Evolutionary conservation across 2,329 filamentous ascomycete genomes (phyloP).

Genomic region (Penicillium sp.): DNA sequence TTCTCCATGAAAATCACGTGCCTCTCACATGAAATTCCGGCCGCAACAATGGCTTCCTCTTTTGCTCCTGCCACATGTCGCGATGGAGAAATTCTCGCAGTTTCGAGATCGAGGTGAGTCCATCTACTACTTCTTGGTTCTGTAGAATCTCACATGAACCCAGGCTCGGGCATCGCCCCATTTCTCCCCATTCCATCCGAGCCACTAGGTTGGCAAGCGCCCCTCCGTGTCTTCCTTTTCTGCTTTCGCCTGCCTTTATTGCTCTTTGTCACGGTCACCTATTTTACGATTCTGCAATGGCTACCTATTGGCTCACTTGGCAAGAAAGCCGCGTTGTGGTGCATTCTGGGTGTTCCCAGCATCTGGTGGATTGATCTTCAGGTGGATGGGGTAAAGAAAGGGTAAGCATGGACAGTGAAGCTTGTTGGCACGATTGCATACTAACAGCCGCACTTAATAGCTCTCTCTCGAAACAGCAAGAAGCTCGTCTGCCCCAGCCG

Average conservation of each 20-base stretch:
- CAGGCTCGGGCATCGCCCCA: slow-evolving; percentile 91
- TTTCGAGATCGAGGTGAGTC: slow-evolving; percentile 75
- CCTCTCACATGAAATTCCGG: slow-evolving; percentile 14
- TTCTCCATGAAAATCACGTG: slow-evolving; percentile 10
- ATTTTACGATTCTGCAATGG: slow-evolving; percentile 78
- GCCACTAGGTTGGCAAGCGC: slow-evolving; percentile 55
- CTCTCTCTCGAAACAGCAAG: slow-evolving; percentile 65
- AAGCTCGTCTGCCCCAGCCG: slow-evolving; percentile 67
- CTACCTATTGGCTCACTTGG: slow-evolving; percentile 63
- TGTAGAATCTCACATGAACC: too few species aligned
- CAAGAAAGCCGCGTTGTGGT: slow-evolving; percentile 83
- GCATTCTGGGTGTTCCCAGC: slow-evolving; percentile 77
- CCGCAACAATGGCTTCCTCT: neutral
- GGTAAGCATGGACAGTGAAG: slow-evolving; percentile 45
- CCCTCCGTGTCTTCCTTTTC: slow-evolving; percentile 68
- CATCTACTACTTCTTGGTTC: neutral
- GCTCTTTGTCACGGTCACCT: slow-evolving; percentile 58
- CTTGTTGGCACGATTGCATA: neutral
- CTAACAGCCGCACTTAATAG: slow-evolving; percentile 30
- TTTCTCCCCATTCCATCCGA: slow-evolving; percentile 77
- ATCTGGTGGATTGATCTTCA: slow-evolving; percentile 99
- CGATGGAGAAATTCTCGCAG: slow-evolving; percentile 92
- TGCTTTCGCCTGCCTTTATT: slow-evolving; percentile 73
- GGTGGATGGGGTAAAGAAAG: slow-evolving; percentile 91
- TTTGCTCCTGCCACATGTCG: neutral